Base-by-base conservation (phyloP, 345 rosid genomes). In the Sisymbrium irio region DNA sequence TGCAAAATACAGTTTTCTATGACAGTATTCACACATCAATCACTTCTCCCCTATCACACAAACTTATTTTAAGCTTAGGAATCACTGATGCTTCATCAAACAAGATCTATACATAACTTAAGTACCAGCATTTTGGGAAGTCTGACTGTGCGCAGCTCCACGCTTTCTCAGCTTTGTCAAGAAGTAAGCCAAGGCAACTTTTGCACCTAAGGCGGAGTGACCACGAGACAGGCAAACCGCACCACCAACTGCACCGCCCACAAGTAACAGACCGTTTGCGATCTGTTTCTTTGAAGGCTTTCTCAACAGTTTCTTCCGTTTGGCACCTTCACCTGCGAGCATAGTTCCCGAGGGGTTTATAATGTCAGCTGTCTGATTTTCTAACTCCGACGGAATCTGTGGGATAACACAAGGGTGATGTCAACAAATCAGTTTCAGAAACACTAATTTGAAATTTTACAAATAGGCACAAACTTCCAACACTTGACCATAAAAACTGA, bases 151-250 rank as follows among this genome's bases (percentile, higher is more conserved):
- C 22, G 84, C 80, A 64, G 81, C 76, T 15, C 82, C 81, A 1
- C 82, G 86, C 69, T 87, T 89, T 28, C 84, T 76, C 74, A 88
- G 79, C 83, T 91, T 94, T 3, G 92, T 81, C 84, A 94, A 66
- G 77, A 94, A 74, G 75, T 84, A 94, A 46, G 95, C 96, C 82
- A 91, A 69, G 11, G 89, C 95, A 62, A 89, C 92, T 79, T 91
- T 94, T 44, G 91, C 97, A 17, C 95, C 93, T 9, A 94, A 81
- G 37, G 85, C 73, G 7, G 95, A 82, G 66, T 82, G 88, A 62
- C 92, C 93, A 11, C 89, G 88, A 15, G 96, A 82, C 60, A 94
- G 81, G 79, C 87, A 94, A 66, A 94, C 73, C 11, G 80, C 83
- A 39, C 93, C 94, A 65, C 78, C 78, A 5, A 73, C 58, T 22